Evolutionary conservation across 139 green algal species (phyloP).

Genomic region (Coccomyxa sp.): DNA sequence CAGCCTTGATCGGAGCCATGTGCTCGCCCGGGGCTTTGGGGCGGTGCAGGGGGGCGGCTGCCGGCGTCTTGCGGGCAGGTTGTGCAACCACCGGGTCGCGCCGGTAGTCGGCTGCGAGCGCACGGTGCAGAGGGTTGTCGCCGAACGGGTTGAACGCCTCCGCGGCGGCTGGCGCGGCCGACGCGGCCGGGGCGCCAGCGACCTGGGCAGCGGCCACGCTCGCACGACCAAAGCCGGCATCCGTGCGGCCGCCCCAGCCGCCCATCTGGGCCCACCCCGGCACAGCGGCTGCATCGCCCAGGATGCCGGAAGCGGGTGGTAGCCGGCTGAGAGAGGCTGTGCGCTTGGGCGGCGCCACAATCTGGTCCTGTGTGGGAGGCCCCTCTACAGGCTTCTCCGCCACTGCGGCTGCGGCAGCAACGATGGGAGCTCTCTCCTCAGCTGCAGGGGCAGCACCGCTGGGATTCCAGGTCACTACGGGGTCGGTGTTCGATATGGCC

Average conservation of each 20-base stretch:
- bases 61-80: neutral
- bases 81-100: neutral
- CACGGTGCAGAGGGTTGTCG: slow-evolving; percentile 11
- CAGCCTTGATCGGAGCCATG: too few relatives aligned
- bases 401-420: neutral
- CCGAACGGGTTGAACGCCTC: slow-evolving; percentile 16
- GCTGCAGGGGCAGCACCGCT: too few relatives aligned
- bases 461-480: too few relatives aligned
- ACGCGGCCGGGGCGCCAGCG: neutral
- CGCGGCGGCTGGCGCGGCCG: too few relatives aligned
- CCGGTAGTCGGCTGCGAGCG: slow-evolving; percentile 2
- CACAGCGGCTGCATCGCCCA: neutral
- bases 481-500: too few relatives aligned
- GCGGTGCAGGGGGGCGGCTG: too few relatives aligned
- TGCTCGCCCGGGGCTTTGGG: too few relatives aligned
- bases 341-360: neutral
- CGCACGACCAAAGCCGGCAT: neutral
- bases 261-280: neutral
- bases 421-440: neutral
- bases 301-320: neutral
- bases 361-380: neutral
- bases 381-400: neutral
- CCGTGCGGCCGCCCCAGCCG: neutral
- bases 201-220: neutral
- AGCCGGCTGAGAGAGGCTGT: neutral